Conservation (phyloP, 2,329 filamentous ascomycete species). For the Penicillium capsulatum region DNA sequence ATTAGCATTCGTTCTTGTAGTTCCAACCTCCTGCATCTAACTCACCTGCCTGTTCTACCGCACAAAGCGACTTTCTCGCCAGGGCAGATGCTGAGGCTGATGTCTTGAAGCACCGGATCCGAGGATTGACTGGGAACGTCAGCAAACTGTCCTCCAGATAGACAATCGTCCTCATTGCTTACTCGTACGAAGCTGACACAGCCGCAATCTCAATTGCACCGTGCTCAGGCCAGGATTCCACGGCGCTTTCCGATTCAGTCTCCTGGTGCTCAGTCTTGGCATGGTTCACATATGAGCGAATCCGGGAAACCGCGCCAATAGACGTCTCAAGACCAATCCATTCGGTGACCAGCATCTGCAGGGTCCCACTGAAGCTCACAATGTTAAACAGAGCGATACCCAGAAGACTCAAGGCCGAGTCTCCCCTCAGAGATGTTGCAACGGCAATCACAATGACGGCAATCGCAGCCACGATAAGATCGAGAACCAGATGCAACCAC, state of each 20-base stretch:
- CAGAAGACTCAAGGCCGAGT: constrained; percentile 10
- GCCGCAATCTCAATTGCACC: constrained; percentile 37
- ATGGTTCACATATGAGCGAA: constrained; percentile 46
- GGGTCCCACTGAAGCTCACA: constrained; percentile 19
- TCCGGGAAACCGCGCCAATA: constrained; percentile 25
- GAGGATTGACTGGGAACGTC: constrained; percentile 7
- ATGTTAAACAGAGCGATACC: constrained; percentile 23
- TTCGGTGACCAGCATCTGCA: constrained; percentile 14
- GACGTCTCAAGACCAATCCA: constrained; percentile 22
- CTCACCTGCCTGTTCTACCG: constrained; percentile 29
- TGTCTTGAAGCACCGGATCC: constrained; percentile 17
- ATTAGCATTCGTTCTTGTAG: too few species aligned
- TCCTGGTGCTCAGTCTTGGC: constrained; percentile 39
- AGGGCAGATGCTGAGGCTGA: constrained; percentile 19
- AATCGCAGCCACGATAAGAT: constrained; percentile 11
- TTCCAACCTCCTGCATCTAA: too few species aligned
- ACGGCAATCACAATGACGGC: constrained; percentile 4
- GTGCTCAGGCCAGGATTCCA: constrained; percentile 32
- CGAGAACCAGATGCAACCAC: constrained; percentile 21
- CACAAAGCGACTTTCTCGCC: constrained; percentile 31
- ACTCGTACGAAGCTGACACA: constrained; percentile 40
- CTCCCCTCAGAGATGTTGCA: constrained; percentile 16
- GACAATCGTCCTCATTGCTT: constrained; percentile 1
- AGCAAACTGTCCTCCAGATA: background rate
- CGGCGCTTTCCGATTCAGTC: constrained; percentile 1